Evolutionary conservation across 2,329 filamentous ascomycete species (phyloP).

Genomic region (Curvularia spicifera): DNA sequence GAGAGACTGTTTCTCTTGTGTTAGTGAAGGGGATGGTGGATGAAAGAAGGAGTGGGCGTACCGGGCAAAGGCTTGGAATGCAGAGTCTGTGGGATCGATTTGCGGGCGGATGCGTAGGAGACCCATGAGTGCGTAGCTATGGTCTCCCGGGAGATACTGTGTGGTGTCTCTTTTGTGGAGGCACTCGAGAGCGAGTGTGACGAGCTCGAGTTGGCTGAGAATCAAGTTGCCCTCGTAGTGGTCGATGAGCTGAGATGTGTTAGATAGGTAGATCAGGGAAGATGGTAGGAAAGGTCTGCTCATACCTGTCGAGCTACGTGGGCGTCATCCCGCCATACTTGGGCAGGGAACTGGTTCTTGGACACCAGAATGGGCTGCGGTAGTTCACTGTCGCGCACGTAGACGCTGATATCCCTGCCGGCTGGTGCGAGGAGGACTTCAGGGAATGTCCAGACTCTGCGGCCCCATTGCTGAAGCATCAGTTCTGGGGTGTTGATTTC

Average conservation of each 20-base stretch:
- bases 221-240: constrained; percentile 55
- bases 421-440: constrained; percentile 50
- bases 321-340: constrained; percentile 51
- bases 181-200: constrained; percentile 52
- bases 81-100: constrained; percentile 50
- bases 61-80: constrained; percentile 57
- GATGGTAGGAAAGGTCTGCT: not conserved
- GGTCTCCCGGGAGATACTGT: constrained; percentile 50
- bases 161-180: constrained; percentile 49
- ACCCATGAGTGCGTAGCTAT: constrained; percentile 57
- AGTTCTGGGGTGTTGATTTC: constrained; percentile 33
- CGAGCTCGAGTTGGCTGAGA: constrained; percentile 52
- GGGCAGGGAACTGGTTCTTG: constrained; percentile 52
- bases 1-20: constrained; percentile 44
- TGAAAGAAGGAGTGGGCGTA: constrained; percentile 10
- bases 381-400: constrained; percentile 38
- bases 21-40: not conserved
- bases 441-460: constrained; percentile 56
- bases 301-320: constrained; percentile 41
- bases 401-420: constrained; percentile 41
- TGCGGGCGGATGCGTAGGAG: constrained; percentile 51
- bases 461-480: constrained; percentile 54
- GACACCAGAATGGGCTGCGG: constrained; percentile 34
- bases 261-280: not conserved
- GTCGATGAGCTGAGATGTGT: constrained; percentile 50